phyloP scores from a whole-genome alignment of 2,329 filamentous ascomycete species.

The Aurifilum marmelostoma region DNA sequence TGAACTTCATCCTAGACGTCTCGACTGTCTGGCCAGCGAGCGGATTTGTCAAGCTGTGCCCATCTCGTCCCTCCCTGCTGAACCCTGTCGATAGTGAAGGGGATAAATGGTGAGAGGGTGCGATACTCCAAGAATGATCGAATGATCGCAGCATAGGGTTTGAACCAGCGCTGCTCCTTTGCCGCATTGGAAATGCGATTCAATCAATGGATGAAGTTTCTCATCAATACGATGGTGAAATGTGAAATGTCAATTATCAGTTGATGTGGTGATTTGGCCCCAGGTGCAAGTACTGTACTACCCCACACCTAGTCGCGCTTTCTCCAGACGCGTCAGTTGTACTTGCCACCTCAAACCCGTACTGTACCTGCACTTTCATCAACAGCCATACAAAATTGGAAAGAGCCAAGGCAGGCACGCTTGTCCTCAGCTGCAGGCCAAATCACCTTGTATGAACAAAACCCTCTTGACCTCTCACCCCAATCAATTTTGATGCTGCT shows the following conservation, averaged over 20 bases:
- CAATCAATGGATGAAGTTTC: not conserved
- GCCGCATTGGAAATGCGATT: too few relatives aligned
- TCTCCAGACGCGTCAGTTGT: conserved; percentile 15
- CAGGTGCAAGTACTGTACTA: conserved; percentile 8
- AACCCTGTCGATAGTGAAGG: not conserved
- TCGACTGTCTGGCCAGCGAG: too few relatives aligned
- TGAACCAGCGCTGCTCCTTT: not conserved
- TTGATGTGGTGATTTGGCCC: not conserved
- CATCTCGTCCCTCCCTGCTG: too few relatives aligned
- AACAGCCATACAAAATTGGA: not conserved
- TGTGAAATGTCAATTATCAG: not conserved
- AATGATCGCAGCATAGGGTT: too few relatives aligned
- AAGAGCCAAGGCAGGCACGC: conserved; percentile 6
- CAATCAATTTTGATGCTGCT: not conserved
- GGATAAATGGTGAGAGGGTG: not conserved
- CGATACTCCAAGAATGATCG: too few relatives aligned
- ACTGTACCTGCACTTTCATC: not conserved
- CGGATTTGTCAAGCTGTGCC: not conserved
- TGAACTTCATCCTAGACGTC: too few relatives aligned
- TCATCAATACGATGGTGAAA: not conserved
- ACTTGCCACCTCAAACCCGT: conserved; percentile 4
- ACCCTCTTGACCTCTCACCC: not conserved
- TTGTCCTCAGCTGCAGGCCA: not conserved
- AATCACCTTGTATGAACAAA: not conserved
- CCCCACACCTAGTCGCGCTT: conserved; percentile 22